Percentiles rank a stretch among this genome's conserved stretches.
These are phyloP conservation scores for Lolium perenne DNA, from an alignment of 176 grass and related monocot species.

Conservation along the genomic window DNA sequence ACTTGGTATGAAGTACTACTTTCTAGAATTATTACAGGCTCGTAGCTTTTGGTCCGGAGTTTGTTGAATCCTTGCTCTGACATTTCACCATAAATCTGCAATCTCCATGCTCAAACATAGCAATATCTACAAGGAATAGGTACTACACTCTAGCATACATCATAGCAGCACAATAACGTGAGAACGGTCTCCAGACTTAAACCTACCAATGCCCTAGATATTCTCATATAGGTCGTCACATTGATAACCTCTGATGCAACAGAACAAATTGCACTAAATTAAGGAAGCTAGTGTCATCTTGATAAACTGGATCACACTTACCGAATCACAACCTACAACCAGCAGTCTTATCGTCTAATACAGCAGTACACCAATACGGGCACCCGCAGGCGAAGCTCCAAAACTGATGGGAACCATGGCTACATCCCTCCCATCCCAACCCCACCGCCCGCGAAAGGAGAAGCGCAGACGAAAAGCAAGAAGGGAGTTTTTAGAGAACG, in stretches of 20 bases:
- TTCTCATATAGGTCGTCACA: background rate
- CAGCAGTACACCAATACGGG: background rate
- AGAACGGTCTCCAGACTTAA: background rate
- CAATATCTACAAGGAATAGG: background rate
- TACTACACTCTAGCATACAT: background rate
- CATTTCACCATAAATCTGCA: background rate
- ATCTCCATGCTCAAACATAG: conserved; percentile 13
- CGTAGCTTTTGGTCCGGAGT: background rate
- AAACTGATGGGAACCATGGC: conserved; percentile 11
- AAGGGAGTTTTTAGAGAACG: background rate
- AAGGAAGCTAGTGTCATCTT: background rate
- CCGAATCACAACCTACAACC: conserved; percentile 2
- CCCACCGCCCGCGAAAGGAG: background rate
- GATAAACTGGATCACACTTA: conserved; percentile 1
- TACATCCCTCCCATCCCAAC: background rate
- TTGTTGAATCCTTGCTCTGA: background rate
- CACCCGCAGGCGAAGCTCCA: background rate
- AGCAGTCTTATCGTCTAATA: conserved; percentile 1
- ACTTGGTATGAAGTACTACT: background rate
- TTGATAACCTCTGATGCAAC: background rate
- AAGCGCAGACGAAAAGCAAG: background rate
- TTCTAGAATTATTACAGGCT: too few species aligned
- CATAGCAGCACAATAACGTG: background rate
- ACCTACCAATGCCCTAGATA: background rate
- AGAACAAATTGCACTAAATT: background rate